Conservation (phyloP, 805 yeast genomes). For the Candida alai region DNA sequence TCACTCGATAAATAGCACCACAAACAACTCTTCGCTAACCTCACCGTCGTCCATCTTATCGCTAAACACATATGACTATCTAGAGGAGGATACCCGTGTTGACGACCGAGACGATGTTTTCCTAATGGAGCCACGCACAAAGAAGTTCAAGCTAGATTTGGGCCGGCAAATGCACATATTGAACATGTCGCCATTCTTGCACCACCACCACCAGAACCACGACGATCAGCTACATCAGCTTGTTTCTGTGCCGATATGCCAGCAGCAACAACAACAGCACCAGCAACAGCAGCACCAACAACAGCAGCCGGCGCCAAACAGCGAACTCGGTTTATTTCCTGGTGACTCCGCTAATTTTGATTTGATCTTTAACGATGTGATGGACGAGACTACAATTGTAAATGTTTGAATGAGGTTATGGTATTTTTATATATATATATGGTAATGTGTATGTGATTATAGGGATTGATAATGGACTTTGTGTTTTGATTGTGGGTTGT, state of each 20-base stretch:
- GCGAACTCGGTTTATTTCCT: slow-evolving; percentile 6
- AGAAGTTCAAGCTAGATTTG: slow-evolving; percentile 5
- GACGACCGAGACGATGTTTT: slow-evolving; percentile 2
- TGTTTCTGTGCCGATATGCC: too few relatives aligned
- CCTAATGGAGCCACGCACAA: slow-evolving; percentile 6
- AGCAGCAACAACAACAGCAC: slow-evolving; percentile 3
- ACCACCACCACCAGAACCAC: background rate
- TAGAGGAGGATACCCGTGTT: slow-evolving; percentile 10
- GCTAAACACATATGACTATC: slow-evolving; percentile 25
- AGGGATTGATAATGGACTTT: too few relatives aligned
- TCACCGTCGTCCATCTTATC: slow-evolving; percentile 35
- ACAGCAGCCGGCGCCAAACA: background rate
- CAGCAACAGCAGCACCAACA: slow-evolving; percentile 1
- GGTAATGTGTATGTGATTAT: too few relatives aligned
- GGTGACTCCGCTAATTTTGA: slow-evolving; percentile 17
- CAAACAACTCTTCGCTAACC: slow-evolving; percentile 19
- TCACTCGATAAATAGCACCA: background rate
- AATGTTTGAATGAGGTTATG: slow-evolving; percentile 16
- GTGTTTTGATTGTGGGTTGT: too few relatives aligned
- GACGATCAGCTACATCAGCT: background rate
- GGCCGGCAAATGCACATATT: background rate
- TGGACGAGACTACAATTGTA: slow-evolving; percentile 20
- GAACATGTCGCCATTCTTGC: background rate
- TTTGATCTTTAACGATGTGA: slow-evolving; percentile 25
- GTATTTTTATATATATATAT: too few relatives aligned